A percentile compares a stretch with the other conserved stretches of the same genome.
These are phyloP conservation scores for Pycnococcus provasolii DNA, from an alignment of 139 green algal species.

Conservation along the genomic window DNA sequence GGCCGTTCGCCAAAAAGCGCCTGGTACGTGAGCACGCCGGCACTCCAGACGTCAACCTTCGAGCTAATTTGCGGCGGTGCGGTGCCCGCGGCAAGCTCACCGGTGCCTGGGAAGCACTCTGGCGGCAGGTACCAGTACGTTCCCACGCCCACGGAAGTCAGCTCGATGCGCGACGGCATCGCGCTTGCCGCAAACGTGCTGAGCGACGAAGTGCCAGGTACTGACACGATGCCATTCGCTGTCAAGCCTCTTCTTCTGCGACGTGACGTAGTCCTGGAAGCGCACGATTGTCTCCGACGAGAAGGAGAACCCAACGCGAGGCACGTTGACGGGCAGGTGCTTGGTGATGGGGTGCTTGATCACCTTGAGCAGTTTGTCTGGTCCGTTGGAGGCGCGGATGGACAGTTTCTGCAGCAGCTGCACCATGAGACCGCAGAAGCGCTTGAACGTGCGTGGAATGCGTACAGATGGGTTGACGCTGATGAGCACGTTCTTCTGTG, in stretches of 20 bases:
- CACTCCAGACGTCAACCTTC: constrained; percentile 89
- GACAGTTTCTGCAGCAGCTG: constrained; percentile 97
- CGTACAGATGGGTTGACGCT: constrained; percentile 78
- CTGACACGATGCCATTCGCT: no score
- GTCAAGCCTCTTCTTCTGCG: not conserved
- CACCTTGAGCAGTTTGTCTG: constrained; percentile 87
- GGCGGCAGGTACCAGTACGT: constrained; percentile 83
- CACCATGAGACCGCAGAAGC: constrained; percentile 20
- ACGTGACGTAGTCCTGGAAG: not conserved
- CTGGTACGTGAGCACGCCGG: constrained; percentile 87
- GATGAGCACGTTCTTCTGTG: constrained; percentile 84
- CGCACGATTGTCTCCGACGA: not conserved
- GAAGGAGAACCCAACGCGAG: constrained; percentile 12
- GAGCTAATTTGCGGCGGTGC: constrained; percentile 64
- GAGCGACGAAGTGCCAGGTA: no score
- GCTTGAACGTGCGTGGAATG: constrained; percentile 74
- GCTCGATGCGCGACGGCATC: no score
- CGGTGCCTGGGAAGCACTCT: constrained; percentile 85
- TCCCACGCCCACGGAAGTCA: no score
- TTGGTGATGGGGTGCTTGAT: constrained; percentile 29
- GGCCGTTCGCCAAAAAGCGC: constrained; percentile 83
- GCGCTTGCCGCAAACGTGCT: no score
- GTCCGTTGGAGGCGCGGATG: constrained; percentile 85
- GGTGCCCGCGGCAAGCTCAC: constrained; percentile 39
- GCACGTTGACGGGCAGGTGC: constrained; percentile 16